Percentiles rank a stretch among this genome's conserved stretches.
These are phyloP conservation scores for Eucalyptus caleyi DNA, from an alignment of 345 rosid species.

Conservation along the genomic window DNA sequence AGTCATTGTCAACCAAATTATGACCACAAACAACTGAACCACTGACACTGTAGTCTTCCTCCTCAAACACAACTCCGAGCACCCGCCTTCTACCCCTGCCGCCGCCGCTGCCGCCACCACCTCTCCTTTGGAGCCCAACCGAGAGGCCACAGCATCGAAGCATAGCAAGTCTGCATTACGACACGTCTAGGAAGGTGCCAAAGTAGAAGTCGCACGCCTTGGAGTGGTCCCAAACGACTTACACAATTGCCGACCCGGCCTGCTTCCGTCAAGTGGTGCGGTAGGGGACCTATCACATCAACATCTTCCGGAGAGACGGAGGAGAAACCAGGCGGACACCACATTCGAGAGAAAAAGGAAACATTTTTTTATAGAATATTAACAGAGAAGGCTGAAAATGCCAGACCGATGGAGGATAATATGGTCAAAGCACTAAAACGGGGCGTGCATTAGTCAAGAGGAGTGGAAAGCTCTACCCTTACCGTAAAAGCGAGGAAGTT, in stretches of 20 bases:
- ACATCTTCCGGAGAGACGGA: background rate
- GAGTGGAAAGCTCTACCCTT: background rate
- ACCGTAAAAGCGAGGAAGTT: background rate
- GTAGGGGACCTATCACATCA: fast-evolving
- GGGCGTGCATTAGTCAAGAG: background rate
- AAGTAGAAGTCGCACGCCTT: too few relatives aligned
- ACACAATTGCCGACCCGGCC: too few relatives aligned
- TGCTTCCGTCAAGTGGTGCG: fast-evolving
- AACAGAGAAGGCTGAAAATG: too few relatives aligned
- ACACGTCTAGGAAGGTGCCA: too few relatives aligned
- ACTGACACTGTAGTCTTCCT: background rate
- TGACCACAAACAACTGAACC: too few relatives aligned
- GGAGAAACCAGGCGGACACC: background rate
- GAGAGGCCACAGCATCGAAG: too few relatives aligned
- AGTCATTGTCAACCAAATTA: too few relatives aligned
- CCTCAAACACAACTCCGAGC: background rate
- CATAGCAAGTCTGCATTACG: too few relatives aligned
- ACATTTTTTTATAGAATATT: too few relatives aligned
- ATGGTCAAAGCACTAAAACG: background rate
- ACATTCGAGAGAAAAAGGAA: background rate
- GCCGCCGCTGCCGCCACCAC: too few relatives aligned
- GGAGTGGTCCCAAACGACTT: too few relatives aligned
- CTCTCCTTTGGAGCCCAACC: too few relatives aligned
- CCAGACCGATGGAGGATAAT: background rate
- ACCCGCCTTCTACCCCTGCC: background rate